A percentile compares a stretch with the other conserved stretches of the same genome.
Evolutionary conservation across 1,139 yeast genomes (phyloP).

Genomic region (Torulaspora pretoriensis): DNA sequence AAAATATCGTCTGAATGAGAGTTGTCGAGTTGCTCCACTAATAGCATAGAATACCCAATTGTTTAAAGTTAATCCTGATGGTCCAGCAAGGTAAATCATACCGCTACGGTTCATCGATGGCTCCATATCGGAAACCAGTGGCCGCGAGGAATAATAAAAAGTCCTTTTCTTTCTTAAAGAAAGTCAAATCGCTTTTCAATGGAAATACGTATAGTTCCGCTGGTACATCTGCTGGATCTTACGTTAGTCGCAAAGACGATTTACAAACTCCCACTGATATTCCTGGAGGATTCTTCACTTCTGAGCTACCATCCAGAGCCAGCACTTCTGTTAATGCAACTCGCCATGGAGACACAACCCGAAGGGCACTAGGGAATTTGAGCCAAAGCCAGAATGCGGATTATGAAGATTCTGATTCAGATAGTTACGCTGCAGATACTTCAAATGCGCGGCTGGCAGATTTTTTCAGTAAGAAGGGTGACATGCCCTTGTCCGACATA

Average conservation of each 20-base stretch:
- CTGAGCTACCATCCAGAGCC: slow-evolving; percentile 6
- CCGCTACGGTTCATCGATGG: slow-evolving; percentile 14
- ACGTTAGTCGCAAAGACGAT: not conserved
- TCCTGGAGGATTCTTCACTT: slow-evolving; percentile 22
- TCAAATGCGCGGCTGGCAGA: slow-evolving; percentile 49
- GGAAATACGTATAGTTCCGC: not conserved
- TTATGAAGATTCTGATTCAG: slow-evolving; percentile 7
- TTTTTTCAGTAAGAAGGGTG: slow-evolving; percentile 75
- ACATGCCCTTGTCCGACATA: slow-evolving; percentile 63
- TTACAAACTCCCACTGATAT: slow-evolving; percentile 4
- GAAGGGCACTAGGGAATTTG: not conserved
- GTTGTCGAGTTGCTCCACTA: not conserved
- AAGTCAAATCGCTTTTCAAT: slow-evolving; percentile 15
- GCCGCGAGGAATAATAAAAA: slow-evolving; percentile 11
- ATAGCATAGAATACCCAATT: not conserved
- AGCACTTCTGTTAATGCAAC: not conserved
- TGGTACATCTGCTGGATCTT: not conserved
- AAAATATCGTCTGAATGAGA: not conserved
- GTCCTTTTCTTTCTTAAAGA: slow-evolving; percentile 16
- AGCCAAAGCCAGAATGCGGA: not conserved
- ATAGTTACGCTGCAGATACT: slow-evolving; percentile 13
- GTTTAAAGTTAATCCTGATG: slow-evolving; percentile 1
- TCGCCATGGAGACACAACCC: not conserved
- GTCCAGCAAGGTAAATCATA: slow-evolving; percentile 13
- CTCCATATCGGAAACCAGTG: slow-evolving; percentile 27